Conservation (phyloP, 257 asterid species). For the Capsicum rhomboideum region DNA sequence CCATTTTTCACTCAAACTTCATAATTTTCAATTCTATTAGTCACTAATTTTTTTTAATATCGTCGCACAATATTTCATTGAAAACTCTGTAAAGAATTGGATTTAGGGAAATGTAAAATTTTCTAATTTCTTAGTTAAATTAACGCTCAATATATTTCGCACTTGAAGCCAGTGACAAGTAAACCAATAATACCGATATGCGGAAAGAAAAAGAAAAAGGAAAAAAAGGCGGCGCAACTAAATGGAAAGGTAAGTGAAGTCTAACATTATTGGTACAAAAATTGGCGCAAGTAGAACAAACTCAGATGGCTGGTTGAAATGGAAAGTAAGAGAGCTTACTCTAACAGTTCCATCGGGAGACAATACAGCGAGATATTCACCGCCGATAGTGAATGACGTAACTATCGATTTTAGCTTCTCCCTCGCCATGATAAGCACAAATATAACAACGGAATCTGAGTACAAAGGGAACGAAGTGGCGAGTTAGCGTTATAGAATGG, state of each 20-base stretch:
- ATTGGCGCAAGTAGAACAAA: background rate
- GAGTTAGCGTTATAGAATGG: background rate
- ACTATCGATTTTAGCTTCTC: slow-evolving; percentile 15
- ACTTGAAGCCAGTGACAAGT: background rate
- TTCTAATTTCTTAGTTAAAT: background rate
- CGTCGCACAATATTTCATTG: background rate
- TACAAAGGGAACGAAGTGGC: background rate
- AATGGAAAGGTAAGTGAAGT: background rate
- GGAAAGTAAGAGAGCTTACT: slow-evolving; percentile 5
- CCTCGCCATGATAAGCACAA: slow-evolving; percentile 8
- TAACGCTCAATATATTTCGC: background rate
- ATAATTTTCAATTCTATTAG: background rate
- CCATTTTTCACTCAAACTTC: background rate
- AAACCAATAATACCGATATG: background rate
- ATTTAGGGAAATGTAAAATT: background rate
- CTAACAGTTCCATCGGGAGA: slow-evolving; percentile 14
- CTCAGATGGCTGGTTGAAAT: background rate
- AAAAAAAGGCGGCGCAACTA: background rate
- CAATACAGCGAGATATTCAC: slow-evolving; percentile 15
- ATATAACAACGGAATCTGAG: background rate
- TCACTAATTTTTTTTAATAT: no score
- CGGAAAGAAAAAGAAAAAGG: no score
- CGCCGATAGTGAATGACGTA: slow-evolving; percentile 16
- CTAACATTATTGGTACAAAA: background rate
- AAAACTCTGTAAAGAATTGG: background rate